Base-by-base conservation (phyloP, 2,329 filamentous ascomycete genomes). In the Trematosphaeria pertusa region DNA sequence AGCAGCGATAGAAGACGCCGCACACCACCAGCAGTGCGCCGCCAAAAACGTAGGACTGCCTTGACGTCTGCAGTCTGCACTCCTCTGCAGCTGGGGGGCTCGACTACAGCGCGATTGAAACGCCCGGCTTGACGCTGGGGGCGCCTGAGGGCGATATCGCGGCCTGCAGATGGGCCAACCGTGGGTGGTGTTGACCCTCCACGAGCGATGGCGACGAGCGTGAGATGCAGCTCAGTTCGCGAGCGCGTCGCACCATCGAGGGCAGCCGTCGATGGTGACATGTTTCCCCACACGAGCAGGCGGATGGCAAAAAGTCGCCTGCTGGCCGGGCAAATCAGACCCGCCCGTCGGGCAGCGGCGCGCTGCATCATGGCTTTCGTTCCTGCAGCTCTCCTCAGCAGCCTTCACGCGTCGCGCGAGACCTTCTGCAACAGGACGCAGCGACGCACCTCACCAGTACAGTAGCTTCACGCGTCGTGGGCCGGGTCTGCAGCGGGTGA, bases 161-260 rank as follows among this genome's bases (percentile, higher is more conserved):
- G 36, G 44, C 43, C 47, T 54, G 52, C 57, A 58, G 48, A 40
- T 48, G 51, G n/a, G 49, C 55, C 60, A 64, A 62, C 61, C 50
- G 56, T 45, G 39, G 46, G 31, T 20, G 24, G 48, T 19, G 32
- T 44, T 54, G 43, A 48, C 52, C 59, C 57, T 59, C 53, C 52
- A 56, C 49, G 41, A 50, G 48, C 24, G 38, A 51, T 34, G 41
- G 45, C 47, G 43, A 39, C 28, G 46, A 52, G 56, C 51, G 61
- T 54, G 52, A 61, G 42, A 31, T 65, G 64, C 64, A 65, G 56
- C 46, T 37, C 43, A 52, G 43, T 52, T 58, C 54, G 52, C 56
- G 53, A 54, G 46, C 43, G 34, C 58, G 67, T 71, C 65, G 64
- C 67, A 71, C 67, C 67, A 71, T 67, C 18, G 50, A 43, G 48